Evolutionary conservation across 148 eudicot genomes (phyloP), one percentile per base, ranked within the genome.

Genomic region (Pharnaceum exiguum): DNA sequence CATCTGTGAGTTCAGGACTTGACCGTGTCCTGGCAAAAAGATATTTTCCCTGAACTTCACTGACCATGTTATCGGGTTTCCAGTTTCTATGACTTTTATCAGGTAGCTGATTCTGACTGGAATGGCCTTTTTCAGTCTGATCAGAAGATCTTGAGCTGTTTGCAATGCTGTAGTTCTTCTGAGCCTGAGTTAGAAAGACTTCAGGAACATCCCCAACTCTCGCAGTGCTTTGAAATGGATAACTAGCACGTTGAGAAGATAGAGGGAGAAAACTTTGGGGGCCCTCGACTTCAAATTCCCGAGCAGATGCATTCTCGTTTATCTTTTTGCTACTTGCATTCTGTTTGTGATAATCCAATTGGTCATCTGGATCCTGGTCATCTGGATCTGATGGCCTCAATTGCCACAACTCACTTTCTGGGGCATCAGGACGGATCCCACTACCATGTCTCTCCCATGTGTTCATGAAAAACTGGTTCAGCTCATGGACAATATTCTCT

Each of bases 401-500:
- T 56, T 23, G 36, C 62, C 27, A 36, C 55, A 57, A 42, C 49
- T 74, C 79, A 46, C 43, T 42, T 23, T 5, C 42, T n/a, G 85
- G 87, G 32, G 75, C 94, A 82, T 91, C 97, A 36, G 96, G 97
- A 46, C 95, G 78, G 43, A 62, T 57, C 18, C 97, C 93, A 69
- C 79, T 84, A 33, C 93, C 97, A 87, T 91, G 90, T 57, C 95
- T 85, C 45, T 87, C 85, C 97, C 97, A 82, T 32, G 97, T 87
- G 60, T 87, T 91, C 76, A 57, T 64, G 51, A 91, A 91, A 53
- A 91, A 91, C 63, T 82, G 85, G 64, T 84, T 91, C 36, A 91
- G 68, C 80, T 84, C 96, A 31, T 38, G 54, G 65, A 68, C 65
- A 26, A 91, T 62, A 49, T 81, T 77, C 54, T 91, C 96, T 65